Base-by-base conservation (phyloP, 2,329 filamentous ascomycete genomes). In the Clarireedia homoeocarpa region DNA sequence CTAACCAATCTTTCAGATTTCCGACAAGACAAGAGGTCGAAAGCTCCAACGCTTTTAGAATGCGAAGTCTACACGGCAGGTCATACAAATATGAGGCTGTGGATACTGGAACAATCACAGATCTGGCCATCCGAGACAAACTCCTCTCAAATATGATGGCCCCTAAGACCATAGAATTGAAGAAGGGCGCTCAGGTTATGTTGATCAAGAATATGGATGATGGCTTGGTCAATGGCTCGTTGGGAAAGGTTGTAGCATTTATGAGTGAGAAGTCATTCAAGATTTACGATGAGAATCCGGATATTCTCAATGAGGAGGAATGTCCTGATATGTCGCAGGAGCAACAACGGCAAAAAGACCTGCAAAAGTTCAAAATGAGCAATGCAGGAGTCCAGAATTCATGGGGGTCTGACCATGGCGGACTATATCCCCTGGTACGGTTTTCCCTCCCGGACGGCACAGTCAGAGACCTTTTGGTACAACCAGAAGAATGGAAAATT, bases 201-300 rank as follows among this genome's bases (percentile, higher is more conserved):
- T 77, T 99, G n/a, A 96, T 99, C 77, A 99, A 99, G 72, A 99
- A 99, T 65, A 86, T 97, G 73, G 94, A 99, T 67, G 90, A 96
- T 40, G 85, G 83, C 0, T 79, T 99, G 0, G 94, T 97, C 63
- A 99, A 99, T 67, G 94, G 94, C 4, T 95, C 92, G 0, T 77
- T 99, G 9, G 94, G 94, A 24, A 91, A 88, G 59, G 87, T 99
- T 4, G 79, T 86, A 12, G 83, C 80, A 5, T 95, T 96, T 71
- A 91, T 91, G 85, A 82, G 78, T 52, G 82, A 86, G 62, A 74
- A 75, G 45, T 80, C 76, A 27, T 87, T 85, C 61, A 79, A 79
- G 51, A 70, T 75, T 45, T 84, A 83, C 65, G 74, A 76, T 27
- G 72, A 77, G 23, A 76, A 84, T 60, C 82, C 85, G 60, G 77